phyloP scores from a whole-genome alignment of 495 filamentous ascomycete species.

The Hyaloscypha hepaticicola region DNA sequence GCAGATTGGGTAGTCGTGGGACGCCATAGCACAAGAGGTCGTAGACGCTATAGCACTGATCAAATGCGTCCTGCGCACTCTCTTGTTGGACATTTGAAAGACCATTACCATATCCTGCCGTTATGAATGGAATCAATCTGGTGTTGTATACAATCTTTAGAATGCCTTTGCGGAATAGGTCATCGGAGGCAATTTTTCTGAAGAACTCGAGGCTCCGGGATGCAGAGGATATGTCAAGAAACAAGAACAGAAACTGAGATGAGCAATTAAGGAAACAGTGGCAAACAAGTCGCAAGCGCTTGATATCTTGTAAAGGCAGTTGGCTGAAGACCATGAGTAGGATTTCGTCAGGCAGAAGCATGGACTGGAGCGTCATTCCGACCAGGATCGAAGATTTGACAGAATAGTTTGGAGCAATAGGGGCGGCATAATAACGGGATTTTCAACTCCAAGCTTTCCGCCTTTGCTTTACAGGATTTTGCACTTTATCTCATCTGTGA shows the following conservation, averaged over 20 bases:
- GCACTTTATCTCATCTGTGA: no score
- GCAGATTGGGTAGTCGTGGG: neutral
- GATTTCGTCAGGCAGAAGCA: neutral
- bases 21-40: neutral
- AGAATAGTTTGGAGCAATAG: neutral
- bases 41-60: neutral
- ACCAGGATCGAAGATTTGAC: neutral
- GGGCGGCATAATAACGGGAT: no score
- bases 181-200: neutral
- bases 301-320: neutral
- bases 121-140: neutral
- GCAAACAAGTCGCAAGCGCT: neutral
- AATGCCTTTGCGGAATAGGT: conserved; percentile 1
- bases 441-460: no score
- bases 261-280: neutral
- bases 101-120: neutral
- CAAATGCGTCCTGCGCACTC: neutral
- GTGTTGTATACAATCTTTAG: neutral
- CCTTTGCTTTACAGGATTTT: no score
- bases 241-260: neutral
- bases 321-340: neutral
- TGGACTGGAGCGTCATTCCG: neutral
- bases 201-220: neutral
- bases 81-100: neutral
- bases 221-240: neutral